Base-by-base conservation (phyloP, 2,329 filamentous ascomycete genomes). In the Coniochaeta ligniaria region DNA sequence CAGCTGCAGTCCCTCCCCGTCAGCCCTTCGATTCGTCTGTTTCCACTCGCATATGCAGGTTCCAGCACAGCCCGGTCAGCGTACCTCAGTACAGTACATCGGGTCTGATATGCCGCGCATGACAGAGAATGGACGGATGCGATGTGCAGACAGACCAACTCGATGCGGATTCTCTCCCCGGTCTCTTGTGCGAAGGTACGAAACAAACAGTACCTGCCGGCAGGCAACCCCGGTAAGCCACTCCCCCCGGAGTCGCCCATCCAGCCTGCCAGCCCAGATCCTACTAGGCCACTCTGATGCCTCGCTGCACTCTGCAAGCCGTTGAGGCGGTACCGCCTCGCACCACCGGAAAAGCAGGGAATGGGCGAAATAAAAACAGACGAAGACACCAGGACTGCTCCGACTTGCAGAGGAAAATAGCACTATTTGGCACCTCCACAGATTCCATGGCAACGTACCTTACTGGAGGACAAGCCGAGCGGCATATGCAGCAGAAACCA, bases 11-110 rank as follows among this genome's bases (percentile, higher is more conserved):
- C 60, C 69, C 67, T 67, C 66, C 64, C 65, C 63, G 60, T 62
- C 61, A 58, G 62, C 64, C 59, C 62, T 66, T 60, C 67, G 64
- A 70, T 71, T 68, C 67, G 71, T 64, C 68, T 67, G 64, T 63
- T 63, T 58, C 60, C 62, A 41, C 56, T 65, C 63, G 66, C 67
- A 68, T 70, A 71, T 71, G 71, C 71, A 72, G 60, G 69, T 68
- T 62, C 63, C 65, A 68, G 70, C 72, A 73, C 72, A 72, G 72
- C 72, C 72, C 65, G 60, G 67, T 31, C 59, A 60, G 41, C 24
- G 64, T 60, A 35, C 31, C 17, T 35, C 35, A 35, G 63, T 64
- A 64, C 63, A 61, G 63, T 62, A 63, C 26, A 31, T 45, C 56
- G 38, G 60, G 62, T 57, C 60, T 58, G 61, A 64, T 57, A 62